Percentiles rank a stretch among this genome's conserved stretches.
Evolutionary conservation across 1,139 yeast genomes (phyloP).

Genomic region (Kluyveromyces marxianus): DNA sequence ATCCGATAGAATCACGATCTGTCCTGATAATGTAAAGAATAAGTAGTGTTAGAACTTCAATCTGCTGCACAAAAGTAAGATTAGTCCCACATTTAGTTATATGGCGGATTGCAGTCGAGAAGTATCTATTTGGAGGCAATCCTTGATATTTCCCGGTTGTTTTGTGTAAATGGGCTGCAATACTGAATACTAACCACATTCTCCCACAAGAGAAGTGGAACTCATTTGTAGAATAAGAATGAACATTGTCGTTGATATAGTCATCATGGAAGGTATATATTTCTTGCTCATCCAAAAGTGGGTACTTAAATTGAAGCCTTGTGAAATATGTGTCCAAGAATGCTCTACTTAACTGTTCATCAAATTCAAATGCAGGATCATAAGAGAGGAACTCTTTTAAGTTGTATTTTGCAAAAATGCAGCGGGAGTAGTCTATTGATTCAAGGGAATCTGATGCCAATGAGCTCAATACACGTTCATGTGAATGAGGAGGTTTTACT

Average conservation of each 20-base stretch:
- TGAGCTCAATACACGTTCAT: slow-evolving; percentile 14
- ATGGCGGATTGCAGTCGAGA: slow-evolving; percentile 49
- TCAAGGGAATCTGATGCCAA: slow-evolving; percentile 31
- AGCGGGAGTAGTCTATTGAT: slow-evolving; percentile 33
- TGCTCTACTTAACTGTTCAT: slow-evolving; percentile 38
- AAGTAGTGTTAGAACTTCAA: slow-evolving; percentile 43
- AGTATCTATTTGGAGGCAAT: slow-evolving; percentile 42
- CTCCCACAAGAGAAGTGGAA: slow-evolving; percentile 45
- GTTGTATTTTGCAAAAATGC: slow-evolving; percentile 38
- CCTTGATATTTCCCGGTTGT: slow-evolving; percentile 45
- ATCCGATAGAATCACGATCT: slow-evolving; percentile 46
- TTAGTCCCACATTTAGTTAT: slow-evolving; percentile 38
- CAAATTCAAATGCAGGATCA: slow-evolving; percentile 43
- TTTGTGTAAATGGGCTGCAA: slow-evolving; percentile 42
- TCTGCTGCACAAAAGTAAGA: slow-evolving; percentile 36
- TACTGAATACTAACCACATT: slow-evolving; percentile 43
- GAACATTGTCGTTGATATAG: slow-evolving; percentile 33
- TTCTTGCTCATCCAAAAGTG: slow-evolving; percentile 41
- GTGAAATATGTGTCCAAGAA: slow-evolving; percentile 43
- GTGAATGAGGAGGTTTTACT: slow-evolving; percentile 5
- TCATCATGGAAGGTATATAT: slow-evolving; percentile 40
- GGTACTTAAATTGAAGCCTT: slow-evolving; percentile 45
- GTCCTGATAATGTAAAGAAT: slow-evolving; percentile 48
- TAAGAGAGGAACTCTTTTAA: slow-evolving; percentile 35
- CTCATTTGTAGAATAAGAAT: slow-evolving; percentile 30